Evolutionary conservation across 768 basidiomycete species (phyloP).

Genomic region (Boletus insuetus): DNA sequence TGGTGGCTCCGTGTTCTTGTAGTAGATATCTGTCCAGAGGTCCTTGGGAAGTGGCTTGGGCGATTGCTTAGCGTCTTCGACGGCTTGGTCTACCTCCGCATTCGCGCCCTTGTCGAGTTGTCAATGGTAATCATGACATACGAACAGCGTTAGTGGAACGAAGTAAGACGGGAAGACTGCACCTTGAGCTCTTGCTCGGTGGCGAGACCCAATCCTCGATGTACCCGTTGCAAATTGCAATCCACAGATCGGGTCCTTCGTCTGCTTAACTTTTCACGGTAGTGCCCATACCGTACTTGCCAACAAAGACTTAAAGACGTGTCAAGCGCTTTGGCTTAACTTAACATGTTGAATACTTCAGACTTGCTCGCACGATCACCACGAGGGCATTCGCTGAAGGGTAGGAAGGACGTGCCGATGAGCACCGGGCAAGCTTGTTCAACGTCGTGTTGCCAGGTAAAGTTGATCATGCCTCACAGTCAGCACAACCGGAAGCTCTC

Average conservation of each 20-base stretch:
- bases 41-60: constrained; percentile 71
- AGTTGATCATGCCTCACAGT: no score
- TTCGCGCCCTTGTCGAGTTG: constrained; percentile 89
- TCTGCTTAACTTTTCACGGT: constrained; percentile 89
- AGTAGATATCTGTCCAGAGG: constrained; percentile 86
- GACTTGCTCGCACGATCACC: constrained; percentile 98
- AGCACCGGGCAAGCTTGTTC: no score
- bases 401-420: no score
- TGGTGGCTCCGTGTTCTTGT: constrained; percentile 81
- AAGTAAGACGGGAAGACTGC: constrained; percentile 10
- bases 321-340: constrained; percentile 36
- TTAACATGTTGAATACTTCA: constrained; percentile 98
- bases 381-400: no score
- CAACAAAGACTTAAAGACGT: constrained; percentile 91
- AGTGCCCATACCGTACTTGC: constrained; percentile 99
- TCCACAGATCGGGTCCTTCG: constrained; percentile 93
- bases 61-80: constrained; percentile 87
- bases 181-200: constrained; percentile 90
- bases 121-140: constrained; percentile 31
- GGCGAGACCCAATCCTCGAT: constrained; percentile 93
- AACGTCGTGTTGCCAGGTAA: no score
- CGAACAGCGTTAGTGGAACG: no score
- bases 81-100: constrained; percentile 71
- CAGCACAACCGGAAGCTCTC: no score
- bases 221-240: constrained; percentile 87